These are phyloP conservation scores for Verticillium longisporum DNA, from an alignment of 2,329 filamentous ascomycete genomes.

Conservation along the genomic window DNA sequence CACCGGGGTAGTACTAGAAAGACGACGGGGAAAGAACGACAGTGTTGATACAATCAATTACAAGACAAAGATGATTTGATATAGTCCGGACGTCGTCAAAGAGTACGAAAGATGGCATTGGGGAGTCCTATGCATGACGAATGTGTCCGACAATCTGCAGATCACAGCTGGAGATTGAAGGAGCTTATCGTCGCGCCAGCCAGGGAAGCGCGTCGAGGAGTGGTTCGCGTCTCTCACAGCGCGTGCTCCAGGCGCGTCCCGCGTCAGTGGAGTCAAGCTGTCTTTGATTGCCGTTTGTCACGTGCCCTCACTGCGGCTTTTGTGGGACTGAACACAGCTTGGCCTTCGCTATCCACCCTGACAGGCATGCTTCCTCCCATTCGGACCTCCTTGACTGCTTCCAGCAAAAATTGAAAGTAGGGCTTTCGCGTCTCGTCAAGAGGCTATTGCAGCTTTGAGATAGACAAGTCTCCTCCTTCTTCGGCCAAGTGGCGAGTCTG, in stretches of 20 bases:
- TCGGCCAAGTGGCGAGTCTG: too few relatives aligned
- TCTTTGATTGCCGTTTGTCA: neutral
- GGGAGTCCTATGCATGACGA: neutral
- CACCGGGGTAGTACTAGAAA: too few relatives aligned
- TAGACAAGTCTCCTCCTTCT: too few relatives aligned
- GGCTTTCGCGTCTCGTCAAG: too few relatives aligned
- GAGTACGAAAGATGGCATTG: too few relatives aligned
- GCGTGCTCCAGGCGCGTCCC: neutral
- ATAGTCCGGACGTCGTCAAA: too few relatives aligned
- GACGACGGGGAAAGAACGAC: neutral
- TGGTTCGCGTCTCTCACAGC: neutral
- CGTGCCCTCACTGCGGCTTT: neutral
- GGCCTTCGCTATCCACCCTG: too few relatives aligned
- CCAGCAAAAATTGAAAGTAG: too few relatives aligned
- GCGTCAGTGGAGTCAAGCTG: neutral
- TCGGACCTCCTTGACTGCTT: too few relatives aligned
- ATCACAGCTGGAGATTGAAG: neutral
- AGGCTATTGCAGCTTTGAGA: too few relatives aligned
- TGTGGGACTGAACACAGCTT: too few relatives aligned
- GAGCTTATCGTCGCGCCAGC: neutral
- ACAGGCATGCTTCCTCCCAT: too few relatives aligned
- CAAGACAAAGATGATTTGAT: neutral
- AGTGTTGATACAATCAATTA: neutral
- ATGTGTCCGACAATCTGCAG: conserved; percentile 2
- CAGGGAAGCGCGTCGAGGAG: neutral